Evolutionary conservation across 305 asterid species (phyloP), one percentile per base, ranked within the genome.

Genomic region (Fraxinus floribunda): DNA sequence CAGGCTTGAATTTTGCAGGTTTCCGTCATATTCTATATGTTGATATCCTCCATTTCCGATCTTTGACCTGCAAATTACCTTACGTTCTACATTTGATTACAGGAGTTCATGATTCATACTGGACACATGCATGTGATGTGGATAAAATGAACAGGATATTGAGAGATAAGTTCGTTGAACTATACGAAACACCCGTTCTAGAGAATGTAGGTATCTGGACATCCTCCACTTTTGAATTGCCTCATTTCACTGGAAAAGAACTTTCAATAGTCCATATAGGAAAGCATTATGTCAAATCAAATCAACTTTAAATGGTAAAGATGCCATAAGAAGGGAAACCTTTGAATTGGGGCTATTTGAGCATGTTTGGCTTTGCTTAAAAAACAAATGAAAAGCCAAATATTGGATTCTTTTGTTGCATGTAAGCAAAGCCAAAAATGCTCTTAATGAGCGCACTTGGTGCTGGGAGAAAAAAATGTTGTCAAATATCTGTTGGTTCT

Each of bases 91-190:
- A 20, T 88, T 44, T 82, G 68, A 62, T 77, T 87, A 83, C 95
- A 96, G 99, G 99, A 24, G 99, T 96, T 86, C 99, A 96, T 82
- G 99, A 96, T 89, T 96, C 99, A 4, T 96, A 92, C 83, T 96
- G 99, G 99, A 94, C 99, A 11, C 99, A 96, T 80, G 99, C 98
- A 66, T 93, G 98, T 79, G 93, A 96, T 86, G 97, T 96, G 26
- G 99, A 93, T 84, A 89, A 81, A 85, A 86, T 96, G 94, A 94
- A 87, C 94, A 85, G 35, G 84, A 91, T 91, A 83, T 85, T 96
- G 79, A 86, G 99, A 84, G 97, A 91, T 83, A 94, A 96, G 83
- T 96, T 96, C 79, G 97, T 96, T 9, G 97, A 94, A 88, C 95
- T 96, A 76, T 96, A 96, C 41, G 93, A 92, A 80, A 80, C 90